phyloP scores from a whole-genome alignment of 768 basidiomycete species.

The Amanita pseudoporphyria region DNA sequence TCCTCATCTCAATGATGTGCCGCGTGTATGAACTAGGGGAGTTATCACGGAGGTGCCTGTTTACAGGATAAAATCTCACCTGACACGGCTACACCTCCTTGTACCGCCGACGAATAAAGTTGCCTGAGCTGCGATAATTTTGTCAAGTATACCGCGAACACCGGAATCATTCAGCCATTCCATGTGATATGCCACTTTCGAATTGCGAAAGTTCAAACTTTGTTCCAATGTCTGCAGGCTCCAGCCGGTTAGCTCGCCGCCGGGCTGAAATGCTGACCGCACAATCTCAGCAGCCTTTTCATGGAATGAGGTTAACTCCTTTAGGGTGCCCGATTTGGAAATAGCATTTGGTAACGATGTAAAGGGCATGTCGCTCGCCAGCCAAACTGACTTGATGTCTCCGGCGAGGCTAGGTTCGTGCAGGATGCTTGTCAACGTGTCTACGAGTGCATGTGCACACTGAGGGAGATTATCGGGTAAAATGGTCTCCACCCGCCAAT shows the following conservation, averaged over 20 bases:
- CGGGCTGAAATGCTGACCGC: conserved; percentile 29
- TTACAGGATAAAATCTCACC: conserved; percentile 22
- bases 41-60: neutral
- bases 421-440: conserved; percentile 27
- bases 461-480: conserved; percentile 28
- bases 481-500: conserved; percentile 51
- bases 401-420: conserved; percentile 15
- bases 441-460: conserved; percentile 42
- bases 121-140: conserved; percentile 40
- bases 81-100: conserved; percentile 34
- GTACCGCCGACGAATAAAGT: conserved; percentile 41
- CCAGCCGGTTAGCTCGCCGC: conserved; percentile 30
- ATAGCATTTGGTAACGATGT: conserved; percentile 11
- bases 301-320: conserved; percentile 29
- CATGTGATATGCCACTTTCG: conserved; percentile 13
- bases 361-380: conserved; percentile 47
- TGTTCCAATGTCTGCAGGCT: conserved; percentile 26
- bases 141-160: conserved; percentile 45
- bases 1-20: conserved; percentile 38
- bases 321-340: conserved; percentile 38
- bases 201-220: conserved; percentile 23
- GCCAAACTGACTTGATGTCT: conserved; percentile 36
- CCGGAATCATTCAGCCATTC: conserved; percentile 38
- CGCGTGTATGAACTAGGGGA: conserved; percentile 39
- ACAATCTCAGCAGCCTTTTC: conserved; percentile 36